Conservation (phyloP, 306 rosid species). For the Trifolium subterraneum region DNA sequence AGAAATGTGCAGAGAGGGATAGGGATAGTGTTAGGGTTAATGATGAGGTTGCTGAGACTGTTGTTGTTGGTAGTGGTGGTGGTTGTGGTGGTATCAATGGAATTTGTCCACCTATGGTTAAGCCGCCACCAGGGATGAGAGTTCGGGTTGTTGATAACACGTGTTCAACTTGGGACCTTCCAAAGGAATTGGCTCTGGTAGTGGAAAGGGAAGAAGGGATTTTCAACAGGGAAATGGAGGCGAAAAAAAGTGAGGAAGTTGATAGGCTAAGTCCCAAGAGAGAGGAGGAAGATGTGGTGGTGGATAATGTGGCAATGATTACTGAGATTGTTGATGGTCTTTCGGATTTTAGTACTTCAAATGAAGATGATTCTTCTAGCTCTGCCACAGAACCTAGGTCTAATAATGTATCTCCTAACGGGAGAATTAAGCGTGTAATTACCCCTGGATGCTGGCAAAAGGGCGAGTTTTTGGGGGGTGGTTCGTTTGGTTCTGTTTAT, state of each 20-base stretch:
- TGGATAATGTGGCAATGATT: constrained; percentile 38
- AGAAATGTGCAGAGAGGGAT: constrained; percentile 41
- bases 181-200: constrained; percentile 57
- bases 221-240: constrained; percentile 28
- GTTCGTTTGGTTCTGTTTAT: constrained; percentile 88
- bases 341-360: constrained; percentile 70
- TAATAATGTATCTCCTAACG: constrained; percentile 68
- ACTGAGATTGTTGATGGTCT: constrained; percentile 45
- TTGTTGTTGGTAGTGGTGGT: constrained; percentile 3
- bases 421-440: constrained; percentile 55
- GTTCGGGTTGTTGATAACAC: constrained; percentile 49
- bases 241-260: constrained; percentile 21
- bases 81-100: constrained; percentile 81
- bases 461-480: constrained; percentile 88
- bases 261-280: constrained; percentile 30
- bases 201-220: constrained; percentile 22
- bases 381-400: constrained; percentile 64
- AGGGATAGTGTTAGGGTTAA: constrained; percentile 44
- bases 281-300: constrained; percentile 50
- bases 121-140: constrained; percentile 72
- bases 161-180: constrained; percentile 83
- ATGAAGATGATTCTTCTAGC: constrained; percentile 85
- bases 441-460: constrained; percentile 59
- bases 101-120: constrained; percentile 72
- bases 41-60: constrained; percentile 41